These are phyloP conservation scores for Henckelia pumila DNA, from an alignment of 257 asterid species.

Conservation along the genomic window DNA sequence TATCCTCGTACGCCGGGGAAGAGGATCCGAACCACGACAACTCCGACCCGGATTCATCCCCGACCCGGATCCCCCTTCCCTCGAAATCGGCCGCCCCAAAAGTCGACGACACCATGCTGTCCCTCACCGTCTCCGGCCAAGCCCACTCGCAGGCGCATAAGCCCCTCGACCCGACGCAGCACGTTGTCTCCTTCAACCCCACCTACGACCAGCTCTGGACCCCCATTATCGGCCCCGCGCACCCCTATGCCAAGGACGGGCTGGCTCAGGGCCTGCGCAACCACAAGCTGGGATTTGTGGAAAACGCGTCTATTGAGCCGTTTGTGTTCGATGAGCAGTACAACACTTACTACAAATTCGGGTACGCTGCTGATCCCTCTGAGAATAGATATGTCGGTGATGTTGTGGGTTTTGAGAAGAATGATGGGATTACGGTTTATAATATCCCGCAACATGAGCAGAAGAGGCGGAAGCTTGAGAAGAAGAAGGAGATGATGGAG, in stretches of 20 bases:
- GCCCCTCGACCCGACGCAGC: slow-evolving; percentile 91
- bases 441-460: slow-evolving; percentile 81
- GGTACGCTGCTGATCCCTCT: slow-evolving; percentile 95
- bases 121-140: slow-evolving; percentile 74
- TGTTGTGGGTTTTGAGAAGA: slow-evolving; percentile 50
- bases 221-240: slow-evolving; percentile 88
- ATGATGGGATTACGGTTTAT: slow-evolving; percentile 71
- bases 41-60: slow-evolving; percentile 47
- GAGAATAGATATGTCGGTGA: slow-evolving; percentile 73
- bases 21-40: not conserved
- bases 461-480: slow-evolving; percentile 76
- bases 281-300: slow-evolving; percentile 94
- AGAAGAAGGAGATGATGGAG: slow-evolving; percentile 74
- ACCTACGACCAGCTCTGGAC: slow-evolving; percentile 97
- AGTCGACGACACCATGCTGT: slow-evolving; percentile 87
- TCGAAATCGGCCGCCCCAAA: slow-evolving; percentile 87
- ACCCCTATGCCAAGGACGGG: slow-evolving; percentile 95
- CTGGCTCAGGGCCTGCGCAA: slow-evolving; percentile 95
- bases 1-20: not conserved
- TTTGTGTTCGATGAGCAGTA: slow-evolving; percentile 96
- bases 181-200: slow-evolving; percentile 83
- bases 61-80: slow-evolving; percentile 59
- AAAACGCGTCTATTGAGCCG: slow-evolving; percentile 68
- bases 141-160: slow-evolving; percentile 44
- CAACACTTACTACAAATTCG: slow-evolving; percentile 81